A percentile compares a stretch with the other conserved stretches of the same genome.
Conservation (phyloP, 192 early-diverging fungal species). For the Borealophlyctis nickersoniae region DNA sequence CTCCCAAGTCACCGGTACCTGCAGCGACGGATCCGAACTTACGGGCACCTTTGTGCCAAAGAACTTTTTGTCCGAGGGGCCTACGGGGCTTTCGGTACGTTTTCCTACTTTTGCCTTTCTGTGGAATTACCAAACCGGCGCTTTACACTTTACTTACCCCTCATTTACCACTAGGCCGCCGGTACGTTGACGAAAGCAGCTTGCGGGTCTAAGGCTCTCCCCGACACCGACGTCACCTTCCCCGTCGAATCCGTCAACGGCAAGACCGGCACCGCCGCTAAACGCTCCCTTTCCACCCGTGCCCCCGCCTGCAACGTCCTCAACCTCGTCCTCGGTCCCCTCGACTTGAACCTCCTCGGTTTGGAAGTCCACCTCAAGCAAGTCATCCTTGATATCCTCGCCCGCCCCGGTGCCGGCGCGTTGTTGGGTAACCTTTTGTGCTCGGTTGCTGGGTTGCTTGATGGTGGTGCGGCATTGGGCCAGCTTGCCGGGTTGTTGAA, state of each 20-base stretch:
- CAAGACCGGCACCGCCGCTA: neutral
- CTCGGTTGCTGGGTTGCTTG: neutral
- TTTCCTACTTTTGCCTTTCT: too few relatives aligned
- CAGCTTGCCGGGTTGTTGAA: neutral
- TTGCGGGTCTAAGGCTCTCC: too few relatives aligned
- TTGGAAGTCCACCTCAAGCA: neutral
- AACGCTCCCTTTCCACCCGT: neutral
- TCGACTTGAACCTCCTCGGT: neutral
- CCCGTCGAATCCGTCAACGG: neutral
- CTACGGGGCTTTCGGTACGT: too few relatives aligned
- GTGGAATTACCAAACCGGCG: too few relatives aligned
- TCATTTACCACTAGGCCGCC: too few relatives aligned
- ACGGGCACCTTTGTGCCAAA: too few relatives aligned
- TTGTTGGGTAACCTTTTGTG: neutral
- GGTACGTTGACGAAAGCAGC: too few relatives aligned
- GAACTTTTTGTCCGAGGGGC: too few relatives aligned
- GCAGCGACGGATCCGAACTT: too few relatives aligned
- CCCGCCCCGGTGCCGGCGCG: neutral
- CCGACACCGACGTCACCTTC: neutral
- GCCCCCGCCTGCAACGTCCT: neutral
- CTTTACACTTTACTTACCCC: too few relatives aligned
- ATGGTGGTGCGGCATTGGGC: neutral
- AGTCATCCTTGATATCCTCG: neutral
- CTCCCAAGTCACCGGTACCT: too few relatives aligned
- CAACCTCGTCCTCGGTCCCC: neutral